These are phyloP conservation scores for Fragaria nilgerrensis DNA, from an alignment of 306 rosid genomes.

Conservation along the genomic window DNA sequence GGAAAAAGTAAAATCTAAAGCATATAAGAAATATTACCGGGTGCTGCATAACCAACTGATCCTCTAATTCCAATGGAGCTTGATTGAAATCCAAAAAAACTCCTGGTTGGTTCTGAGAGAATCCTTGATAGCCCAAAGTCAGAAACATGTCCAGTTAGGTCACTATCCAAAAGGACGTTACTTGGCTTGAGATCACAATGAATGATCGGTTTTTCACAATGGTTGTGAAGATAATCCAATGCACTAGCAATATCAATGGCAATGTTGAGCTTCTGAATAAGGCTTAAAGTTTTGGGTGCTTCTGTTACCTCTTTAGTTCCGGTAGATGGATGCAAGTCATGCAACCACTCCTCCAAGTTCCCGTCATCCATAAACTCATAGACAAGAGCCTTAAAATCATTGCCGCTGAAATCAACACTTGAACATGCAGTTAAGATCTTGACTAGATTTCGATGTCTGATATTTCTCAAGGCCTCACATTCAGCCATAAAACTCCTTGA, in stretches of 20 bases:
- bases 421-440: not conserved
- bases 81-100: not conserved
- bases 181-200: conserved; percentile 3
- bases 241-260: not conserved
- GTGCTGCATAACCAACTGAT: not conserved
- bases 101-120: not conserved
- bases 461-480: not conserved
- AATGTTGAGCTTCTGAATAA: not conserved
- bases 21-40: no score
- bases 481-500: not conserved
- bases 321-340: not conserved
- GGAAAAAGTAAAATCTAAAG: no score
- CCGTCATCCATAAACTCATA: not conserved
- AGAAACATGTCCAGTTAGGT: not conserved
- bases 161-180: not conserved
- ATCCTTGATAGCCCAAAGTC: not conserved
- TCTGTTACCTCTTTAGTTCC: not conserved
- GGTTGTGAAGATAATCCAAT: not conserved
- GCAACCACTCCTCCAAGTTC: not conserved
- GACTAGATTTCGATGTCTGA: not conserved
- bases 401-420: not conserved
- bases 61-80: not conserved
- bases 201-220: not conserved
- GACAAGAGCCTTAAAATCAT: not conserved
- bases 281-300: not conserved